Percentiles rank a stretch among this genome's conserved stretches.
phyloP scores from a whole-genome alignment of 2,329 filamentous ascomycete genomes.

The Lecanicillium sp. region DNA sequence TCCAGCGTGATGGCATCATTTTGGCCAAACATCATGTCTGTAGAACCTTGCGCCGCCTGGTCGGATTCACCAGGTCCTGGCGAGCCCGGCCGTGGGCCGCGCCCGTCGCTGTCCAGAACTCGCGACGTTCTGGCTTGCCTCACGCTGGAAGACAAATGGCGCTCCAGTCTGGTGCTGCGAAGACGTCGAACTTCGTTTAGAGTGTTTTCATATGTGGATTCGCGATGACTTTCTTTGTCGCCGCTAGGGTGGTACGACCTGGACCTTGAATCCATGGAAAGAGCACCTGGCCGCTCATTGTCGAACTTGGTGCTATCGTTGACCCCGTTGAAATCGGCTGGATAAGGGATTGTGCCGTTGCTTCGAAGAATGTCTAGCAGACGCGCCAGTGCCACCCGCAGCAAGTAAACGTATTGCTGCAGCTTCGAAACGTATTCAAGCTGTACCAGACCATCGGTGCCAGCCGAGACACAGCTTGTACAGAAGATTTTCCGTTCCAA shows the following conservation, averaged over 20 bases:
- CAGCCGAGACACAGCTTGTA: constrained; percentile 51
- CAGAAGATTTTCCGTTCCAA: constrained; percentile 65
- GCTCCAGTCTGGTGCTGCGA: constrained; percentile 87
- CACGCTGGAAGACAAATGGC: constrained; percentile 87
- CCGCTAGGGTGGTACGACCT: constrained; percentile 60
- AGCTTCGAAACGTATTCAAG: constrained; percentile 77
- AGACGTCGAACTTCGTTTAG: constrained; percentile 90
- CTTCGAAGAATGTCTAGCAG: constrained; percentile 79
- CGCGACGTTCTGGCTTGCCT: constrained; percentile 83
- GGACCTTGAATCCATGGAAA: constrained; percentile 56
- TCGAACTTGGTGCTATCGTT: too few relatives aligned
- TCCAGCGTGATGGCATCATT: constrained; percentile 90
- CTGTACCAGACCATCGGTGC: constrained; percentile 39
- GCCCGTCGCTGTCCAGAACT: constrained; percentile 62
- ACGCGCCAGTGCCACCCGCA: constrained; percentile 84
- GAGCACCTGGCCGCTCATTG: constrained; percentile 41
- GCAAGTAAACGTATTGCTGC: constrained; percentile 87
- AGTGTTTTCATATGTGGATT: constrained; percentile 86
- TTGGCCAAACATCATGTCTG: constrained; percentile 79
- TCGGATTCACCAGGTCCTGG: constrained; percentile 49
- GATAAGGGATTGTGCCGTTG: constrained; percentile 71
- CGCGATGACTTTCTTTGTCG: constrained; percentile 48
- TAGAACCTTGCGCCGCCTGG: constrained; percentile 40
- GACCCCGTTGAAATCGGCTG: constrained; percentile 56
- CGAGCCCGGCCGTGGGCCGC: constrained; percentile 67